Evolutionary conservation across 2,329 filamentous ascomycete species (phyloP).

Genomic region (Neonectria magnoliae): DNA sequence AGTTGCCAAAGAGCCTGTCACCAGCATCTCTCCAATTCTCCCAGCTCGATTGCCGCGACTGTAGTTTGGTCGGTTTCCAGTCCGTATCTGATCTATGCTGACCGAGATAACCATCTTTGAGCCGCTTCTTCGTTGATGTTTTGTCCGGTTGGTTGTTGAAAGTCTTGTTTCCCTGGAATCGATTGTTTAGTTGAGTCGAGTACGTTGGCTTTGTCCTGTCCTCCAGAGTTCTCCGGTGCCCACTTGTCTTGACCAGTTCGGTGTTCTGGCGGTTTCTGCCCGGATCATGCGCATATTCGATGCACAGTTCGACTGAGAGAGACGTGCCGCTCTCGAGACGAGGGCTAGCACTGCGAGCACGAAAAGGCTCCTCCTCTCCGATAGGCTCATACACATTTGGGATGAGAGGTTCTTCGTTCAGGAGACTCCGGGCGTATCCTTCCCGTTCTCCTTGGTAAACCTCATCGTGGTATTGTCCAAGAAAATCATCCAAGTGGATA

Average conservation of each 20-base stretch:
- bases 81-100: constrained; percentile 11
- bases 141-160: not conserved
- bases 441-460: not conserved
- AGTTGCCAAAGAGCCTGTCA: constrained; percentile 35
- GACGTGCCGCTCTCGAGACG: constrained; percentile 20
- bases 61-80: constrained; percentile 27
- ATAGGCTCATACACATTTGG: constrained; percentile 39
- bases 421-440: not conserved
- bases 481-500: not conserved
- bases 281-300: constrained; percentile 13
- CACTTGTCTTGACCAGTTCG: constrained; percentile 4
- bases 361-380: constrained; percentile 7
- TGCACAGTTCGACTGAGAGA: not conserved
- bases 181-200: constrained; percentile 25
- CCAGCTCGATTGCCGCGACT: constrained; percentile 31
- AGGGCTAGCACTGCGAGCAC: constrained; percentile 19
- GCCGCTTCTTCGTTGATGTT: not conserved
- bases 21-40: constrained; percentile 38
- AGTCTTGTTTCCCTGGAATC: constrained; percentile 17
- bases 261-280: constrained; percentile 7
- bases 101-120: constrained; percentile 6
- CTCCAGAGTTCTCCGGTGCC: constrained; percentile 10
- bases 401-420: constrained; percentile 4
- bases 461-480: not conserved
- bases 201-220: constrained; percentile 24